A percentile compares a stretch with the other conserved stretches of the same genome.
phyloP scores from a whole-genome alignment of 768 basidiomycete species.

The Amanita polypyramis region DNA sequence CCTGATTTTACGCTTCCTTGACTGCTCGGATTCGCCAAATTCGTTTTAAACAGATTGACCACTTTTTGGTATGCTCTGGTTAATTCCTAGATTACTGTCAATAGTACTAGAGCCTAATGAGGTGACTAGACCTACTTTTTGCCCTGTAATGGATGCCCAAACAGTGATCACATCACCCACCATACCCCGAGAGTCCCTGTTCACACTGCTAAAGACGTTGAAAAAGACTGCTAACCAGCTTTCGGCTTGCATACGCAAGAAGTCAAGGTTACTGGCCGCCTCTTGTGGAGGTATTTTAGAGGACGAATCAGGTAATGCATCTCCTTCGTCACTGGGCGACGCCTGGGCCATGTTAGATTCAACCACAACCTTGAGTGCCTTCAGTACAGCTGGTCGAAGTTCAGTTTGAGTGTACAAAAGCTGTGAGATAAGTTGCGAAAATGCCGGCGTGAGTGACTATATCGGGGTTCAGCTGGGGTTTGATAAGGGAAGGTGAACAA shows the following conservation, averaged over 20 bases:
- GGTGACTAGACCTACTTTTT: constrained; percentile 34
- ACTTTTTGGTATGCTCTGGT: constrained; percentile 78
- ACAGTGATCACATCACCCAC: constrained; percentile 81
- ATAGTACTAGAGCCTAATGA: constrained; percentile 2
- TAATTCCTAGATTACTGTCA: constrained; percentile 40
- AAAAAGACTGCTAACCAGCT: constrained; percentile 94
- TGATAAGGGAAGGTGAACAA: background rate
- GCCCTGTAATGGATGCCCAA: constrained; percentile 78
- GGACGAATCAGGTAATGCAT: constrained; percentile 22
- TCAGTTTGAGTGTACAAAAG: constrained; percentile 85
- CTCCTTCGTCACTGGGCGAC: constrained; percentile 21
- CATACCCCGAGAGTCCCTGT: constrained; percentile 61
- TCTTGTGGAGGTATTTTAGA: constrained; percentile 31
- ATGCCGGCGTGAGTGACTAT: constrained; percentile 64
- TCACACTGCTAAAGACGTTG: constrained; percentile 88
- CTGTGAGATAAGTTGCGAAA: constrained; percentile 87
- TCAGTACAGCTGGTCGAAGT: constrained; percentile 74
- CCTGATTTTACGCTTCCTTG: constrained; percentile 26
- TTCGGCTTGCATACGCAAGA: constrained; percentile 69
- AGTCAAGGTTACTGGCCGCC: constrained; percentile 56
- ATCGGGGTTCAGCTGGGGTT: constrained; percentile 4
- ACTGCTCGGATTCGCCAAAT: constrained; percentile 34
- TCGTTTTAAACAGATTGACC: constrained; percentile 55
- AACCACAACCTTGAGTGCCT: constrained; percentile 70
- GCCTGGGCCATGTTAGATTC: constrained; percentile 62